Evolutionary conservation across 768 basidiomycete species (phyloP), one percentile per base, ranked within the genome.

Genomic region (Clathrus columnatus): DNA sequence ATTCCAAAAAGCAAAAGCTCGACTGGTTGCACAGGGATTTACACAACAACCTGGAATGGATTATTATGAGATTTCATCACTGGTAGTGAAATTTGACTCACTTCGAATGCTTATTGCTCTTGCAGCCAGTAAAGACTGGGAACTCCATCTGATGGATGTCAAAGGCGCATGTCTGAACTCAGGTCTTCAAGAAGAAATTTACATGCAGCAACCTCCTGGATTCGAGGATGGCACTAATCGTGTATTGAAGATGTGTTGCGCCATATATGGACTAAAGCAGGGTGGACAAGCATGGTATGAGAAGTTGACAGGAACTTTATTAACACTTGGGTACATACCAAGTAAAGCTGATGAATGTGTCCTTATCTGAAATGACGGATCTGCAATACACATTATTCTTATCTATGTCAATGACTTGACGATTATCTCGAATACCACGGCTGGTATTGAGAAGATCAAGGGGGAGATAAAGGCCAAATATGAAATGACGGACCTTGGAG

Each of bases 181-280:
- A 0, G 21, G 55, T 0, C 57, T 72, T 0, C 56, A 47, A 41
- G 71, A 74, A 28, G 60, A 62, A 10, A 72, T 76, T 2, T 75
- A 69, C 42, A 73, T 76, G 69, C 1, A 45, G 4, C 72, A 74
- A 60, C 73, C 73, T 0, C 59, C 63, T 1, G 67, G 70, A 0
- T 73, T 67, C 45, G 59, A 63, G 3, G 29, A 62, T 0, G 54
- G 67, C 14, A 63, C 65, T 47, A 58, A 52, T 20, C 32, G 48
- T 14, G 63, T 69, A 5, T 2, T 8, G 4, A 36, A 36, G 7
- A 11, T 36, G 2, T 4, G n/a, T 2, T 2, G 7, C 4, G 62
- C 67, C 0, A 54, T 77, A 2, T 78, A 77, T 49, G 70, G 76
- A 0, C 65, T 76, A 2, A 70, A 71, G 21, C 72, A 75, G 54